Conservation (phyloP, 129 eudicot species). For the carrot (Daucus carota) region DNA sequence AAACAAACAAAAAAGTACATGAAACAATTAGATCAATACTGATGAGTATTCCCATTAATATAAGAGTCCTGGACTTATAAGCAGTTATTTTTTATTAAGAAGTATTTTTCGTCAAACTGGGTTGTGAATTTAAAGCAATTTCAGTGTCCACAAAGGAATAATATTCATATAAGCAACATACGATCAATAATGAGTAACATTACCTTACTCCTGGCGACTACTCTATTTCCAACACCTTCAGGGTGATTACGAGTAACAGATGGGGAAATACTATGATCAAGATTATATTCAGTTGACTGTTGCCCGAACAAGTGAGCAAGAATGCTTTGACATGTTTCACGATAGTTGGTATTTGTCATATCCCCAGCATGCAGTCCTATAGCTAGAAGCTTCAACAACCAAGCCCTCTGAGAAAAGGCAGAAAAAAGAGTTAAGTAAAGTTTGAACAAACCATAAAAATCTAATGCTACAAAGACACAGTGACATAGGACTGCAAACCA, state of each 20-base stretch:
- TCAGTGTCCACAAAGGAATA: neutral
- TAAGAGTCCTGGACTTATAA: neutral
- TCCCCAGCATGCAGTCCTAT: slow-evolving; percentile 77
- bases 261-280: slow-evolving; percentile 27
- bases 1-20: neutral
- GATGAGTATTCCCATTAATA: neutral
- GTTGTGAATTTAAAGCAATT: neutral
- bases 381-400: slow-evolving; percentile 92
- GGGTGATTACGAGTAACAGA: slow-evolving; percentile 27
- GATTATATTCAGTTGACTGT: slow-evolving; percentile 24
- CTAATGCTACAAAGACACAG: neutral
- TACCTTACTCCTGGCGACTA: slow-evolving; percentile 69
- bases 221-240: slow-evolving; percentile 35
- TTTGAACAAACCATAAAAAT: neutral
- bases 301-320: slow-evolving; percentile 56
- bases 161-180: neutral
- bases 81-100: neutral
- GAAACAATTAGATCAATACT: neutral
- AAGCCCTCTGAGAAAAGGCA: slow-evolving; percentile 62
- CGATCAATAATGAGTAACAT: slow-evolving; percentile 2
- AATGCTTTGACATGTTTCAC: slow-evolving; percentile 67
- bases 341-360: slow-evolving; percentile 48
- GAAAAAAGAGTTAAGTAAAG: neutral
- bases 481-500: neutral
- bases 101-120: neutral